Evolutionary conservation across 345 rosid species (phyloP), one percentile per base, ranked within the genome.

Genomic region (Anastatica hierochuntica): DNA sequence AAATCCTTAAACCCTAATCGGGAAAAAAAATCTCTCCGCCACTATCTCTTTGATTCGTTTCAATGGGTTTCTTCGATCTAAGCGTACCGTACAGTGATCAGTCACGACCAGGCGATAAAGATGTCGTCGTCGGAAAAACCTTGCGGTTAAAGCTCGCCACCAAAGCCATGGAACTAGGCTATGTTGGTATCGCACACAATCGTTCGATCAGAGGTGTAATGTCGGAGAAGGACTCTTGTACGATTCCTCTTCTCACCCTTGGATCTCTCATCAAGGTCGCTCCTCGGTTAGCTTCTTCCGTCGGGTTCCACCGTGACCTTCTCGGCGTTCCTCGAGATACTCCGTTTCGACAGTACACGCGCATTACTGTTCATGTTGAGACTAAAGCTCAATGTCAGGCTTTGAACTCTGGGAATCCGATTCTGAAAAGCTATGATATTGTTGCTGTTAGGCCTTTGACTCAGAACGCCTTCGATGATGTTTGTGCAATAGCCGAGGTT

Each of bases 41-140:
- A n/a, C n/a, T n/a, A n/a, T n/a, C n/a, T n/a, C n/a, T n/a, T n/a
- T n/a, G n/a, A n/a, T n/a, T n/a, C n/a, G n/a, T n/a, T n/a, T n/a
- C n/a, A n/a, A 87, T 81, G 96, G 88, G 74, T 12, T 87, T 84
- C 70, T 87, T 87, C 74, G 98, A 90, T 68, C 75, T 90, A 10
- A 82, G 72, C 50, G 27, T 87, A 1, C 88, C 94, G 13, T 81
- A 69, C 63, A 53, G 51, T 2, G 77, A 70, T 40, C 49, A 75
- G 33, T 38, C 63, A 12, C 47, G 53, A 8, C 19, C 59, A 19
- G 68, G 46, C 13, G 63, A 51, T 8, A 67, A 54, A 8, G 68
- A 56, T 37, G 8, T 49, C 15, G 5, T 51, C 20, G 57, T 48
- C 6, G 70, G 57, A 2, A 75, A 78, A 60, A 10, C 78, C 13